Base-by-base conservation (phyloP, 352 stramenopile genomes). In the Peronospora farinosa region DNA sequence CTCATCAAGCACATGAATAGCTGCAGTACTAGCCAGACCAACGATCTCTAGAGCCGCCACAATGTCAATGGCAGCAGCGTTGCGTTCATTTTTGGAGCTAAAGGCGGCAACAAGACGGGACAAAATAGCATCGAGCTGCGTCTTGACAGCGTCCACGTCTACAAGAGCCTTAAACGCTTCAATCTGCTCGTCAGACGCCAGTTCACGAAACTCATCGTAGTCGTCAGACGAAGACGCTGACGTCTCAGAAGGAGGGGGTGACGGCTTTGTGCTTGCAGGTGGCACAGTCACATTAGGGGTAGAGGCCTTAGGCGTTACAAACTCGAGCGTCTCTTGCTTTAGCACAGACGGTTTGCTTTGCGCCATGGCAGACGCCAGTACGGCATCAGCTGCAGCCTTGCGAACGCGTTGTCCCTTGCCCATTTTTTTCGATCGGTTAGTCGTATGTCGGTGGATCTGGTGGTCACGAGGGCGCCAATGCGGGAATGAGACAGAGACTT, bases 371-470 rank as follows among this genome's bases (percentile, higher is more conserved):
- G 65, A 46, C 16, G 67, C 60, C 48, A 79, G 7, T 13, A 69
- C 55, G 19, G 73, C 77, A 45, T 75, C 69, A 40, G 72, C 67
- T 21, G 72, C 73, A 42, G 77, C 77, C 43, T 79, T 75, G 32
- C 67, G 69, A 48, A 72, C 65, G 43, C 75, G 73, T 56, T 88
- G 77, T 65, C 63, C 77, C 57, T 88, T 88, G 60, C 77, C 77
- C 77, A 88, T 88, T 1, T 37, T 37, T 3, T 21, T 21, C 19
- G 19, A 21, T 21, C 19, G 19, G 19, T 21, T 21, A 21, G 1
- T 21, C 19, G 19, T 21, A 3, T 3, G 19, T 21, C 19, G 23
- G 23, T 27, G 23, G 28, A 33, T 33, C 28, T 33, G 4, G 28
- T 33, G 28, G 8, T 1, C 1, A 8, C 8, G 28, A 27, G 2